Conservation (phyloP, 306 rosid genomes). For the Prunus dulcis region DNA sequence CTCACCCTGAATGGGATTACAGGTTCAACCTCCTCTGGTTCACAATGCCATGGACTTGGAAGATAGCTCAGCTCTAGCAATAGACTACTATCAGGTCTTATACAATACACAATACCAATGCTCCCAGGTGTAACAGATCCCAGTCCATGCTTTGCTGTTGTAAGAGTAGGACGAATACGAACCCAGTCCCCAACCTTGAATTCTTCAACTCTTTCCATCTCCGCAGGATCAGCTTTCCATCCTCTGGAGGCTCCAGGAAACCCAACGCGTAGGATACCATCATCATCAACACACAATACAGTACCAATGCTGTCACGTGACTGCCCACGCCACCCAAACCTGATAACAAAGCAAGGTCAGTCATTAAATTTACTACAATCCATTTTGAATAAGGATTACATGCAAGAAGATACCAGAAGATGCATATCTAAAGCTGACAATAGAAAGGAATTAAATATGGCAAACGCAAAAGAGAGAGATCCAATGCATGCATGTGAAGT, state of each 20-base stretch:
- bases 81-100: conserved; percentile 94
- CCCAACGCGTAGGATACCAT: conserved; percentile 97
- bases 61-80: conserved; percentile 88
- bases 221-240: conserved; percentile 99
- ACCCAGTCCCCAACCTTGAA: conserved; percentile 99
- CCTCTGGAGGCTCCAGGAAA: conserved; percentile 99
- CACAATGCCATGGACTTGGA: conserved; percentile 99
- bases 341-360: conserved; percentile 21
- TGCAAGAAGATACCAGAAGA: background rate
- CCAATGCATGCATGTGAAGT: background rate
- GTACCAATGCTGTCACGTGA: conserved; percentile 97
- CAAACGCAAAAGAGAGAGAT: background rate
- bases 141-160: conserved; percentile 92
- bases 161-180: conserved; percentile 95
- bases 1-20: conserved; percentile 86
- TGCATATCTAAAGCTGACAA: background rate
- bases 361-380: background rate
- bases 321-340: conserved; percentile 99
- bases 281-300: conserved; percentile 94
- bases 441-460: background rate
- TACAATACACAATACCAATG: conserved; percentile 94
- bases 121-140: conserved; percentile 99
- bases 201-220: conserved; percentile 98
- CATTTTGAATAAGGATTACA: background rate
- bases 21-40: conserved; percentile 98